Base-by-base conservation (phyloP, 2,329 filamentous ascomycete species). In the Aspergillus sp. region DNA sequence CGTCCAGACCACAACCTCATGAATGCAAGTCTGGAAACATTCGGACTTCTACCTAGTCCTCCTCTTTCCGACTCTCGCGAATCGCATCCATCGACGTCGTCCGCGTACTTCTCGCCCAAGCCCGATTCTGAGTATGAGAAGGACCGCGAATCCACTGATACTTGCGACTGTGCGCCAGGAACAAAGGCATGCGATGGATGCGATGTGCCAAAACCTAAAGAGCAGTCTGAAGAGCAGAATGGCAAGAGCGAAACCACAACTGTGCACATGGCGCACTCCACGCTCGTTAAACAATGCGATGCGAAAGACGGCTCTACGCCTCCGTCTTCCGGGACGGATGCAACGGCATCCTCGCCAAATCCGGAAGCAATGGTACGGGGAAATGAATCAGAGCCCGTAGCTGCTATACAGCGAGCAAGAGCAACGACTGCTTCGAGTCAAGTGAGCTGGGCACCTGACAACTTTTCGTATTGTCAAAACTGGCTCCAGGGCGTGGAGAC, bases 401-500 rank as follows among this genome's bases (percentile, higher is more conserved):
- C 12, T 8, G 27, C 8, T 26, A 26, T 27, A 19, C 58, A 63
- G 47, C 54, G 65, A 38, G 57, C 58, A 8, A 59, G 65, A 42
- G 61, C 63, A 5, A 58, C 50, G 5, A 68, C 65, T 5, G 58
- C 63, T 9, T 68, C 65, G 4, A 68, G 64, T 42, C 62, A 64
- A 46, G 58, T 62, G 6, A 67, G 65, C 50, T 68, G 65, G 65
- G 55, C 63, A 12, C 62, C 65, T 1, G 64, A 57, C 45, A 65
- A 62, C 29, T 55, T 68, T 28, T 64, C 63, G 3, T 65, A 68
- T 44, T 68, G 60, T 48, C 60, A 68, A 43, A 59, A 54, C 38
- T 68, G 65, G 65, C 59, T 68, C 9, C 64, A 68, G 45, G 56
- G 60, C 6, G 65, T 67, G 4, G 64, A 66, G 10, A 58, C 54